Conservation (phyloP, 352 stramenopile species). For the Phytophthora parvispora region DNA sequence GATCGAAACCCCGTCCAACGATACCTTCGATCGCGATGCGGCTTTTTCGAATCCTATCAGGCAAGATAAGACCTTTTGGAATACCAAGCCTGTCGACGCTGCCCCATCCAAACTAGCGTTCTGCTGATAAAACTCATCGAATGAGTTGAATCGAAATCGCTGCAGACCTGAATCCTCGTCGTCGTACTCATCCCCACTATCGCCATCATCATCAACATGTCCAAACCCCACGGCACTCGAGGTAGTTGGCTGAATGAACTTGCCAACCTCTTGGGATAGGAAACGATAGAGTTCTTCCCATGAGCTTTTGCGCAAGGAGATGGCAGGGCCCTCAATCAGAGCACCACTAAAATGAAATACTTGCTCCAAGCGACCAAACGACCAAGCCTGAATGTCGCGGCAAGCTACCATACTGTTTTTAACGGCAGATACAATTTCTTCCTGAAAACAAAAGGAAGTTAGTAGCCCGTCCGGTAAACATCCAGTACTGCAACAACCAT, state of each 20-base stretch:
- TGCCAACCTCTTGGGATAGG: conserved; percentile 46
- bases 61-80: conserved; percentile 60
- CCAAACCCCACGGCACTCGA: conserved; percentile 12
- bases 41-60: conserved; percentile 55
- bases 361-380: conserved; percentile 53
- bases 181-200: conserved; percentile 42
- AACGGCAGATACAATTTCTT: conserved; percentile 65
- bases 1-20: conserved; percentile 28
- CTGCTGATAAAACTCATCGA: conserved; percentile 62
- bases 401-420: conserved; percentile 62
- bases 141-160: conserved; percentile 47
- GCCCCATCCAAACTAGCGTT: conserved; percentile 59
- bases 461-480: background rate
- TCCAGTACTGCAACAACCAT: conserved; percentile 1
- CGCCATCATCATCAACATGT: conserved; percentile 17
- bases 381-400: conserved; percentile 47
- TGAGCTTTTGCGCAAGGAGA: conserved; percentile 40
- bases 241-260: conserved; percentile 48
- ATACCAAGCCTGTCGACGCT: conserved; percentile 47
- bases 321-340: background rate
- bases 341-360: conserved; percentile 30
- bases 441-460: conserved; percentile 24
- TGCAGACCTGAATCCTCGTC: conserved; percentile 19
- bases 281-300: conserved; percentile 58
- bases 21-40: conserved; percentile 24